A percentile compares a stretch with the other conserved stretches of the same genome.
These are phyloP conservation scores for Ustilago loliicola DNA, from an alignment of 1,284 basidiomycete genomes.

Conservation along the genomic window DNA sequence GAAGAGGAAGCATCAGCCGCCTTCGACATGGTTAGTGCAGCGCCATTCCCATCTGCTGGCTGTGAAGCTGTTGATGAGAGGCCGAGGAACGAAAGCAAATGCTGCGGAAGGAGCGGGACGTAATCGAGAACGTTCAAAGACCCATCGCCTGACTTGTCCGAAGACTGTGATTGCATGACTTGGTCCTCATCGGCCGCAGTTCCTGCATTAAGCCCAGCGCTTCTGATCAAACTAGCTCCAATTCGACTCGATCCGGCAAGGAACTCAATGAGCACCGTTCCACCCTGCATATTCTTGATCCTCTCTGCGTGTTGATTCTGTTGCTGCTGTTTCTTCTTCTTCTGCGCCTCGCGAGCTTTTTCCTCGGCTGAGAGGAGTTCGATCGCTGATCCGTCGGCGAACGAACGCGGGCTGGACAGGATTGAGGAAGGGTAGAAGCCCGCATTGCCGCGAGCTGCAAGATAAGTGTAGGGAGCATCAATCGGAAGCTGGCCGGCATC, in stretches of 20 bases:
- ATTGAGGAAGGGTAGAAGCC: constrained; percentile 29
- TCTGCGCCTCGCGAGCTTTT: constrained; percentile 16
- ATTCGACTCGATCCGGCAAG: constrained; percentile 53
- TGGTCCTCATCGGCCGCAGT: background rate
- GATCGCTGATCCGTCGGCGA: constrained; percentile 31
- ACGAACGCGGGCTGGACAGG: constrained; percentile 18
- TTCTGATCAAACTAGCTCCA: constrained; percentile 51
- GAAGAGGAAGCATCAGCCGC: background rate
- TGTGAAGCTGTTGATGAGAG: background rate
- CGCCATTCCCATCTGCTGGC: background rate
- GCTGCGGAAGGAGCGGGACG: constrained; percentile 55
- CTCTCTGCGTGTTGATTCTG: constrained; percentile 22
- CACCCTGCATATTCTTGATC: constrained; percentile 50
- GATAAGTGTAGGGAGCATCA: constrained; percentile 61
- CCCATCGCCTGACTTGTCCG: background rate
- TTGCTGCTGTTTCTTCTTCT: constrained; percentile 12
- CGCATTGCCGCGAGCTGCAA: constrained; percentile 38
- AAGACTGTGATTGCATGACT: background rate
- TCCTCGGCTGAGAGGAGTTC: constrained; percentile 33
- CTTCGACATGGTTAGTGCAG: background rate
- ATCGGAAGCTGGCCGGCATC: constrained; percentile 46
- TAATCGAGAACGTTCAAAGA: constrained; percentile 23
- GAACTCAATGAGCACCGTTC: constrained; percentile 61
- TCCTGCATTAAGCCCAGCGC: constrained; percentile 20
- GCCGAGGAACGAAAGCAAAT: constrained; percentile 51